phyloP scores from a whole-genome alignment of 164 flowering plant genomes.

The Cinnamomum micranthum region DNA sequence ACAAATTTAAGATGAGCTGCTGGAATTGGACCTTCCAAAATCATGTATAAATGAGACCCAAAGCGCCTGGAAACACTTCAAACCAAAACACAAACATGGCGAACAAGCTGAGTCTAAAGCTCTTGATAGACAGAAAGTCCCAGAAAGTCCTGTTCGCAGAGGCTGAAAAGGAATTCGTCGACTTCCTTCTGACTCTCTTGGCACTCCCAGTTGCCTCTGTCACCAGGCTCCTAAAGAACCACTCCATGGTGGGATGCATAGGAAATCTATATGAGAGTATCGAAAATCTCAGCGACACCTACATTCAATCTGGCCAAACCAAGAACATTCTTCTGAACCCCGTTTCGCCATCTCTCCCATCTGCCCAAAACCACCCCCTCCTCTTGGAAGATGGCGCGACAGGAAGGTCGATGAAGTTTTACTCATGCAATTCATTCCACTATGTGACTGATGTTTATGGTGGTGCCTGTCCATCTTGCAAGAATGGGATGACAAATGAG shows the following conservation, averaged over 20 bases:
- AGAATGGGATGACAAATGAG: neutral
- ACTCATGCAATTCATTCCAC: no score
- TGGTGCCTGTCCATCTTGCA: neutral
- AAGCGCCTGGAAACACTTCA: neutral
- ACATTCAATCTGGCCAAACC: neutral
- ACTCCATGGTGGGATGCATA: neutral
- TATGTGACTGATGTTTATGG: neutral
- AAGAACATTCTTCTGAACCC: neutral
- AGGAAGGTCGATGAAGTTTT: no score
- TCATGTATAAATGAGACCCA: no score
- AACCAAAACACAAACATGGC: neutral
- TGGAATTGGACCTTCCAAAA: no score
- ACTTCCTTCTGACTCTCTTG: conserved; percentile 6
- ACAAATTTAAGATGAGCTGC: no score
- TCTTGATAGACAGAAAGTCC: neutral
- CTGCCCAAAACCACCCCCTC: no score
- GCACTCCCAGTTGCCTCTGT: neutral
- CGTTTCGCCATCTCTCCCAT: neutral
- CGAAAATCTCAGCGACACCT: neutral
- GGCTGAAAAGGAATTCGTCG: neutral
- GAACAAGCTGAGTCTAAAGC: conserved; percentile 3
- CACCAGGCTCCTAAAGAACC: neutral
- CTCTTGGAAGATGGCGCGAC: no score
- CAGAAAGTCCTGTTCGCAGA: neutral
- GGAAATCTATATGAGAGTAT: conserved; percentile 5